Base-by-base conservation (phyloP, 345 rosid genomes). In the Psidium friedrichsthalianum region DNA sequence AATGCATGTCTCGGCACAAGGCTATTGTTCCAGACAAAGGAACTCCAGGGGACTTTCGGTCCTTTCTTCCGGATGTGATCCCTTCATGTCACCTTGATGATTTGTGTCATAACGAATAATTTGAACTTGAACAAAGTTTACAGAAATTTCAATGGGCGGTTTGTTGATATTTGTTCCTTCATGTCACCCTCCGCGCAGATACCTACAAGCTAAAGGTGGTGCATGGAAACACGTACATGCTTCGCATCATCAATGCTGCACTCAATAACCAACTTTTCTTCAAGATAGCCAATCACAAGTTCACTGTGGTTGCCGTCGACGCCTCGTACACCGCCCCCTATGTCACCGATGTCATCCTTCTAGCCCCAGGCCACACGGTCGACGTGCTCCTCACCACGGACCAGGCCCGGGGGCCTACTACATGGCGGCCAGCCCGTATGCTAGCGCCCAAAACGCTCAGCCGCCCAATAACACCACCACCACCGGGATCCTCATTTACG, bases 241-340 rank as follows among this genome's bases (percentile, higher is more conserved):
- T 97, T 1, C 96, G 99, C 2, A 91, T 97, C 83, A 93, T 97
- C 91, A 95, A 96, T 86, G 98, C 98, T 90, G 99, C 99, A 78
- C 92, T 97, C 94, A 91, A 95, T 91, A 91, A 82, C 29, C 98
- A 92, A 76, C 85, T 95, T 42, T 97, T 97, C 90, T 97, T 92
- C 93, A 95, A 94, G 86, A 92, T 97, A 84, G 98, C 98, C 90
- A 92, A 92, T 86, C 99, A 97, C 88, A 92, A 88, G 29, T 24
- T 97, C 86, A 96, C 92, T 81, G 98, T 97, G 36, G 98, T 96
- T 11, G 98, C 90, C 11, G 86, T 90, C 0, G 99, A 97, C 56
- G 99, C 98, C 1, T 29, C 88, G 42, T 97, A 97, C 91, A 93
- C 95, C 29, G 56, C 85, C 0, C 99, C 96, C 7, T 93, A 94